Evolutionary conservation across 805 yeast species (phyloP).

Genomic region (Schwanniomyces polymorphus): DNA sequence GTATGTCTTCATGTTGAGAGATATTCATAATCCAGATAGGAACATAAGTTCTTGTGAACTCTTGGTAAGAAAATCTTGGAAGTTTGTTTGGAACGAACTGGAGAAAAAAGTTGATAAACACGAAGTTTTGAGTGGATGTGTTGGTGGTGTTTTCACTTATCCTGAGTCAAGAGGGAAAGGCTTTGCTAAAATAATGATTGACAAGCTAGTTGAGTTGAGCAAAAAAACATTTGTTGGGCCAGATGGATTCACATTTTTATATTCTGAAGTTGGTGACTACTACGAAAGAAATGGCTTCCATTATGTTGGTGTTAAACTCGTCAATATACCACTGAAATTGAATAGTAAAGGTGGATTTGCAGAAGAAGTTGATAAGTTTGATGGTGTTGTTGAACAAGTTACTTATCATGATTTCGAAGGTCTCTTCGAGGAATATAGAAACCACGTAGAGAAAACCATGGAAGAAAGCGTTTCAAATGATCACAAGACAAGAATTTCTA

Average conservation of each 20-base stretch:
- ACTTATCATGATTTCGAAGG: constrained; percentile 30
- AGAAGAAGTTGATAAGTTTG: constrained; percentile 1
- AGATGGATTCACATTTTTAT: constrained; percentile 37
- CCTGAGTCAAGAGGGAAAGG: constrained; percentile 38
- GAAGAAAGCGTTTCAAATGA: constrained; percentile 21
- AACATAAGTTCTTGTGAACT: constrained; percentile 35
- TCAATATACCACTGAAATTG: constrained; percentile 18
- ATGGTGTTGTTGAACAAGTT: constrained; percentile 13
- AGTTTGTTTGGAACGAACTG: constrained; percentile 14
- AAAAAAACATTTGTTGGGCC: constrained; percentile 21
- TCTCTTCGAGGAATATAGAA: constrained; percentile 18
- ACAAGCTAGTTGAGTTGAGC: constrained; percentile 28
- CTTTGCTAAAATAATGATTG: constrained; percentile 39
- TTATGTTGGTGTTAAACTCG: constrained; percentile 35
- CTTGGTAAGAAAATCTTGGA: constrained; percentile 28
- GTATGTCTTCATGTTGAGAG: constrained; percentile 24
- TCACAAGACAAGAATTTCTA: constrained; percentile 28
- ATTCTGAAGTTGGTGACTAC: constrained; percentile 46
- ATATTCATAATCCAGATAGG: constrained; percentile 15
- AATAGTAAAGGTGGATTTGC: constrained; percentile 1
- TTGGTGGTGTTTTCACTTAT: constrained; percentile 43
- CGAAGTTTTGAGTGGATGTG: constrained; percentile 30
- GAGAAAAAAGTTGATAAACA: constrained; percentile 14
- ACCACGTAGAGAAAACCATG: constrained; percentile 18
- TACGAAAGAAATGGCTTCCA: constrained; percentile 37